A percentile compares a stretch with the other conserved stretches of the same genome.
Evolutionary conservation across 768 basidiomycete genomes (phyloP).

Genomic region (Cystofilobasidium macerans): DNA sequence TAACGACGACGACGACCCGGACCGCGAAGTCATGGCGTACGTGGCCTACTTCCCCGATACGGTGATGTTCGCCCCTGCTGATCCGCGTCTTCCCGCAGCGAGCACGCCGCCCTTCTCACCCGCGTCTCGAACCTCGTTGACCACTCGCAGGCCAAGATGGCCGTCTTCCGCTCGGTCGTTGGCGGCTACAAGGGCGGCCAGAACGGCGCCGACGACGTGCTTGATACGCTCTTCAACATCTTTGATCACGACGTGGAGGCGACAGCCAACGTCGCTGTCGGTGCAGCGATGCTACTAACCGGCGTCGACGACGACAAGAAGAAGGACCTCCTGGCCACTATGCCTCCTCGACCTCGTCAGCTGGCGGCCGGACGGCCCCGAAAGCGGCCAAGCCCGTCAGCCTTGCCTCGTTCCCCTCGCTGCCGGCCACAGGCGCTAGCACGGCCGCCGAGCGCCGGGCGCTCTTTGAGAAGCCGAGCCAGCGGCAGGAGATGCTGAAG

Average conservation of each 20-base stretch:
- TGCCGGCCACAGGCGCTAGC: constrained; percentile 47
- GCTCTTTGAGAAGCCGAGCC: constrained; percentile 36
- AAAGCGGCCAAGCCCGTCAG: constrained; percentile 26
- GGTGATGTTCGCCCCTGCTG: too few relatives aligned
- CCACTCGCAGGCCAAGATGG: constrained; percentile 38
- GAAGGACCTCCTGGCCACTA: constrained; percentile 44
- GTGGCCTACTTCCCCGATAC: constrained; percentile 5
- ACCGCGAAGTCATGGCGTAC: constrained; percentile 36
- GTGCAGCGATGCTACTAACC: constrained; percentile 53
- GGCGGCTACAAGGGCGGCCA: constrained; percentile 69
- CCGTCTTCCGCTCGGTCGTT: constrained; percentile 55
- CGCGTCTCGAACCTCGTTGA: constrained; percentile 45
- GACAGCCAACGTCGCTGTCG: constrained; percentile 45
- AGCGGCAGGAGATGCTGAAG: constrained; percentile 52
- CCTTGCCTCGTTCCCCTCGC: constrained; percentile 51
- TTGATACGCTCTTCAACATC: constrained; percentile 77
- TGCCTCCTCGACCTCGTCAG: constrained; percentile 37
- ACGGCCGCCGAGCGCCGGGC: constrained; percentile 34
- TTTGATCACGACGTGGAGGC: constrained; percentile 57
- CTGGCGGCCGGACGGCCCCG: background rate
- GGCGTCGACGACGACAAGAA: constrained; percentile 64
- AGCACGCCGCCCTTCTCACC: constrained; percentile 53
- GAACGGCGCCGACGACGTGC: constrained; percentile 67
- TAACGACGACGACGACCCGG: constrained; percentile 33
- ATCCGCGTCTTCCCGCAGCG: constrained; percentile 43